Base-by-base conservation (phyloP, 2,329 filamentous ascomycete species). In the Claviceps humidiphila region DNA sequence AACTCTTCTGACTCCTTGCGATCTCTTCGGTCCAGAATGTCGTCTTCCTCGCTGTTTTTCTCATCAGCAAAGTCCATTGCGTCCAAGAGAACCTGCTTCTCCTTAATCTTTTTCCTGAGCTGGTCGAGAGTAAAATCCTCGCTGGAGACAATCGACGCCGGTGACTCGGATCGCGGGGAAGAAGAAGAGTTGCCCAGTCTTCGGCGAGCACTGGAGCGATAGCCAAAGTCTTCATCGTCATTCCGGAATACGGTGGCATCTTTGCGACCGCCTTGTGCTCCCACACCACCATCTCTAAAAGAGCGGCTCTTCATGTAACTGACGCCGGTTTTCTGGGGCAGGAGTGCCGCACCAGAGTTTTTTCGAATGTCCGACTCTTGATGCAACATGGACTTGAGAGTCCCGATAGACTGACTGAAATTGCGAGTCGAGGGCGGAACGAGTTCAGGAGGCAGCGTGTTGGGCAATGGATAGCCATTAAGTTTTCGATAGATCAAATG, bases 171-270 rank as follows among this genome's bases (percentile, higher is more conserved):
- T 2, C 89, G 90, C 47, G 89, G 88, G 8, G 89, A 93, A 54
- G 80, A 83, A 55, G 80, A 83, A 55, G 80, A 83, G 55, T 82
- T 84, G 42, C 87, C 88, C 52, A 94, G 71, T 58, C 93, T 82
- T 57, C 90, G 87, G 57, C 93, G 87, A 51, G 93, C 93, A 66
- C 90, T 96, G 13, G 93, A 97, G 60, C 85, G 85, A 64, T 98
- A 98, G 5, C 89, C 89, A 61, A 94, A 80, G 54, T 89, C 85
- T 59, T 95, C 89, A 61, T 95, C 89, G 58, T 97, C 93, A 64
- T 97, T 96, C 64, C 94, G 91, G 70, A 91, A 98, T 3, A 97
- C 86, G 0, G 93, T 98, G 2, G 87, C 93, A 70, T 98, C 93
- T 67, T 97, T 97, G 48, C 90, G 85, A 40, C 78, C 79, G 45